Evolutionary conservation across 345 rosid genomes (phyloP).

Genomic region (Noccaea bulbosa): DNA sequence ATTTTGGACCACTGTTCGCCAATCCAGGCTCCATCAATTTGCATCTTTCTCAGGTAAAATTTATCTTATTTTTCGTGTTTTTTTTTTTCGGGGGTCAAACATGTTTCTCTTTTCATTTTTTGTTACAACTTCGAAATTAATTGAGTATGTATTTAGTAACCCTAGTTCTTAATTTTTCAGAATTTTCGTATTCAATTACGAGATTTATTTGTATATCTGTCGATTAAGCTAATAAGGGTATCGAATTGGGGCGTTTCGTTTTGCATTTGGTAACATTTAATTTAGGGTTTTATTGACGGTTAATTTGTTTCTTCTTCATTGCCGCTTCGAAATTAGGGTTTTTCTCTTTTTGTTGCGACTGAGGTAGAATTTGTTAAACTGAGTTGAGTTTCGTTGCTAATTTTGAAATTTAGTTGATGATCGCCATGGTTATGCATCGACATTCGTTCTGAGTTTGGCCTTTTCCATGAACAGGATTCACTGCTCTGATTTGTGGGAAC

Average conservation of each 20-base stretch:
- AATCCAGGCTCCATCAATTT: not conserved
- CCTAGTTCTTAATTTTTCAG: slow-evolving; percentile 14
- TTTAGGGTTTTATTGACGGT: slow-evolving; percentile 27
- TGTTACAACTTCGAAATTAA: slow-evolving; percentile 6
- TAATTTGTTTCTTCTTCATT: slow-evolving; percentile 25
- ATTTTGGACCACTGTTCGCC: slow-evolving; percentile 22
- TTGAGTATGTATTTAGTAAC: slow-evolving; percentile 31
- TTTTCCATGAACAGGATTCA: slow-evolving; percentile 6
- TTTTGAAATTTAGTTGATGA: slow-evolving; percentile 20
- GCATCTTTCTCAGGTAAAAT: not conserved
- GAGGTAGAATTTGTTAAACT: not conserved
- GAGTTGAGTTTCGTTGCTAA: slow-evolving; percentile 9
- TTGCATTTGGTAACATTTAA: slow-evolving; percentile 20
- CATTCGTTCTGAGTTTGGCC: not conserved
- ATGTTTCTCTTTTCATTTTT: slow-evolving; percentile 14
- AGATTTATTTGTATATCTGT: slow-evolving; percentile 13
- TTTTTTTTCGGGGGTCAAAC: slow-evolving; percentile 12
- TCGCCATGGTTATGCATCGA: slow-evolving; percentile 17
- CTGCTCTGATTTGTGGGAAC: slow-evolving; percentile 20
- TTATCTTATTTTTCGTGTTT: slow-evolving; percentile 8
- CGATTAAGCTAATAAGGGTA: slow-evolving; percentile 32
- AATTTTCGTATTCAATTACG: not conserved
- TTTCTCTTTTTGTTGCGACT: not conserved
- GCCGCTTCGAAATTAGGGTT: slow-evolving; percentile 22
- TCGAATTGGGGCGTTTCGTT: slow-evolving; percentile 29